phyloP scores from a whole-genome alignment of 1,284 basidiomycete genomes.

The Leccinum subfulvum region DNA sequence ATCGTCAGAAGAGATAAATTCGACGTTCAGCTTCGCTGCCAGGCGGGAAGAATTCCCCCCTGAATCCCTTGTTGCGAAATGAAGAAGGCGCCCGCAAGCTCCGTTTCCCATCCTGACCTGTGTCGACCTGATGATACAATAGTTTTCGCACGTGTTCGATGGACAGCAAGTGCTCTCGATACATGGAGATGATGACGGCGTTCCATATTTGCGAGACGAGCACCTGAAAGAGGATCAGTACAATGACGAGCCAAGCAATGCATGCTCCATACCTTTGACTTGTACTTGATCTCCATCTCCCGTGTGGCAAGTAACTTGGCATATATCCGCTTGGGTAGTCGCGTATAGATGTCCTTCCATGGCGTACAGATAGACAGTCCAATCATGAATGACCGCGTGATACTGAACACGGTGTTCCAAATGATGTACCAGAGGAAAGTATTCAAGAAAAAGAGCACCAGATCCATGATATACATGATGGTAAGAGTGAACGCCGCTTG shows the following conservation, averaged over 20 bases:
- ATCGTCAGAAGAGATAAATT: conserved; percentile 96
- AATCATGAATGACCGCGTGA: conserved; percentile 85
- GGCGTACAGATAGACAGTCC: conserved; percentile 97
- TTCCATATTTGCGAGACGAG: conserved; percentile 98
- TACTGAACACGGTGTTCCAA: conserved; percentile 94
- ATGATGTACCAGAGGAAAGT: conserved; percentile 98
- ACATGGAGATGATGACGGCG: conserved; percentile 99
- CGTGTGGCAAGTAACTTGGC: conserved; percentile 87
- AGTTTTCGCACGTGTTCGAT: conserved; percentile 95
- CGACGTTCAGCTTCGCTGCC: conserved; percentile 92
- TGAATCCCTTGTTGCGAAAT: conserved; percentile 85
- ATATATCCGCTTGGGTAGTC: conserved; percentile 92
- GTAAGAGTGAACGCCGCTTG: conserved; percentile 90
- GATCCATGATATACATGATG: conserved; percentile 96
- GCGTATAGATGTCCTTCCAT: conserved; percentile 92
- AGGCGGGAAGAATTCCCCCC: conserved; percentile 90
- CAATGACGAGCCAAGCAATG: neutral
- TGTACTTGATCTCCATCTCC: conserved; percentile 96
- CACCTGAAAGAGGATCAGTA: conserved; percentile 51
- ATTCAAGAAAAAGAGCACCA: conserved; percentile 93
- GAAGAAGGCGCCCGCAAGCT: conserved; percentile 95
- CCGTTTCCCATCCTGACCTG: conserved; percentile 77
- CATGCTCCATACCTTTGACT: conserved; percentile 74
- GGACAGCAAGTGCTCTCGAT: conserved; percentile 90
- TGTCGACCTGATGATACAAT: conserved; percentile 92